Evolutionary conservation across 2,329 filamentous ascomycete species (phyloP).

Genomic region (Ceratocystis papillata): DNA sequence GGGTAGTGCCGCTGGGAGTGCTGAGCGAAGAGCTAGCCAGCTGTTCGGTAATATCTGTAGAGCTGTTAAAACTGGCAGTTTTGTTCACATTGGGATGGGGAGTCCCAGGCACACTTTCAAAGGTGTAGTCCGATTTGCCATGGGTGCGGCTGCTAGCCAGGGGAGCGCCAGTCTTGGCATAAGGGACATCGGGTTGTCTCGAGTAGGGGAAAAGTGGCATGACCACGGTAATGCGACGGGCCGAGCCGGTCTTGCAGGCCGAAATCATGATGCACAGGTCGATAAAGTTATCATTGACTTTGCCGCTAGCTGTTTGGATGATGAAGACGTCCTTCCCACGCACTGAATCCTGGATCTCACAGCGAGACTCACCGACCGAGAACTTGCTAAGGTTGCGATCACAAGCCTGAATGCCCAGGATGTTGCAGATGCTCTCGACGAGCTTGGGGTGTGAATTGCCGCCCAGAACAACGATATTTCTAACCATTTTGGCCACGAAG

Average conservation of each 20-base stretch:
- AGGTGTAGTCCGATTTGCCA: slow-evolving; percentile 57
- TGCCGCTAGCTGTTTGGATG: slow-evolving; percentile 83
- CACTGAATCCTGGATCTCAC: slow-evolving; percentile 93
- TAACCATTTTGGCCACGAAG: slow-evolving; percentile 56
- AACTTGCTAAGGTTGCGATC: slow-evolving; percentile 84
- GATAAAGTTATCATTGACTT: slow-evolving; percentile 92
- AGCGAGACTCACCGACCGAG: slow-evolving; percentile 85
- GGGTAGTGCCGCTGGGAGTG: slow-evolving; percentile 40
- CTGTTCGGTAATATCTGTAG: slow-evolving; percentile 59
- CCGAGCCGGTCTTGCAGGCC: slow-evolving; percentile 92
- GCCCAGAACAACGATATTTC: slow-evolving; percentile 87
- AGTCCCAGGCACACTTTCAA: slow-evolving; percentile 83
- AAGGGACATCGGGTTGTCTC: slow-evolving; percentile 88
- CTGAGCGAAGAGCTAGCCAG: slow-evolving; percentile 57
- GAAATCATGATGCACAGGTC: slow-evolving; percentile 96
- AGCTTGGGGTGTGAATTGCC: slow-evolving; percentile 87
- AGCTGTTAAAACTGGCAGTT: slow-evolving; percentile 52
- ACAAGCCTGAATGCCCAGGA: slow-evolving; percentile 75
- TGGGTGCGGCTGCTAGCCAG: slow-evolving; percentile 54
- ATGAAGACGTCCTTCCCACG: slow-evolving; percentile 98
- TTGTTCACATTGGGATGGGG: slow-evolving; percentile 62
- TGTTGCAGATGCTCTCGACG: slow-evolving; percentile 75
- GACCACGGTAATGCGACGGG: slow-evolving; percentile 84
- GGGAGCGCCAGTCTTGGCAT: slow-evolving; percentile 89
- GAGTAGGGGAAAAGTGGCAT: slow-evolving; percentile 95